phyloP scores from a whole-genome alignment of 495 filamentous ascomycete genomes.

The Aspergillus mulundensis region DNA sequence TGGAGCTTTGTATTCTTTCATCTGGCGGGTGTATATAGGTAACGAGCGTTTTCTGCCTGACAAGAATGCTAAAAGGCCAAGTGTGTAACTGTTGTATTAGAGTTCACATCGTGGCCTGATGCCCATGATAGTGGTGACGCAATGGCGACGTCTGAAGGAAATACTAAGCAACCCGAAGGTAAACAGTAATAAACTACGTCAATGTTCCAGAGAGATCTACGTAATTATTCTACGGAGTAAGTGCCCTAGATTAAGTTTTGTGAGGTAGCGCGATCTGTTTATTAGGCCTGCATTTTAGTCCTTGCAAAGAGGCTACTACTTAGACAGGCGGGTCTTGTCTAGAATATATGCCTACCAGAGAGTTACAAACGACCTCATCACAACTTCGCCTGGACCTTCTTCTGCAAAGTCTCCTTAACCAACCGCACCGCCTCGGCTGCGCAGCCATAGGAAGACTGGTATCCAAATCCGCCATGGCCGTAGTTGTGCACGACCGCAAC shows the following conservation, averaged over 20 bases:
- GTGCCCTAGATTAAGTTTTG: too few relatives aligned
- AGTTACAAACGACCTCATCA: conserved; percentile 9
- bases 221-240: too few relatives aligned
- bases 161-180: background rate
- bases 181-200: conserved; percentile 2
- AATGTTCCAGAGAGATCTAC: too few relatives aligned
- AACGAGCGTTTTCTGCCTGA: too few relatives aligned
- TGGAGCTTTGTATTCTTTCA: conserved; percentile 21
- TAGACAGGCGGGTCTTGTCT: too few relatives aligned
- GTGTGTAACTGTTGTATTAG: background rate
- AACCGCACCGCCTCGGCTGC: conserved; percentile 64
- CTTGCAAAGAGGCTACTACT: too few relatives aligned
- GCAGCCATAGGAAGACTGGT: conserved; percentile 86
- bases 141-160: conserved; percentile 7
- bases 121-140: conserved; percentile 9
- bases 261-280: too few relatives aligned
- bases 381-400: conserved; percentile 34
- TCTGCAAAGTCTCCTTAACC: conserved; percentile 57
- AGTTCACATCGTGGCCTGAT: background rate
- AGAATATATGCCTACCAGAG: too few relatives aligned
- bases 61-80: background rate
- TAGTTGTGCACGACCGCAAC: conserved; percentile 89
- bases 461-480: conserved; percentile 90
- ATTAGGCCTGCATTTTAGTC: too few relatives aligned
- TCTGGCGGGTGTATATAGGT: background rate